Evolutionary conservation across 176 grass and related monocot genomes (phyloP).

Genomic region (Pharus latifolius): DNA sequence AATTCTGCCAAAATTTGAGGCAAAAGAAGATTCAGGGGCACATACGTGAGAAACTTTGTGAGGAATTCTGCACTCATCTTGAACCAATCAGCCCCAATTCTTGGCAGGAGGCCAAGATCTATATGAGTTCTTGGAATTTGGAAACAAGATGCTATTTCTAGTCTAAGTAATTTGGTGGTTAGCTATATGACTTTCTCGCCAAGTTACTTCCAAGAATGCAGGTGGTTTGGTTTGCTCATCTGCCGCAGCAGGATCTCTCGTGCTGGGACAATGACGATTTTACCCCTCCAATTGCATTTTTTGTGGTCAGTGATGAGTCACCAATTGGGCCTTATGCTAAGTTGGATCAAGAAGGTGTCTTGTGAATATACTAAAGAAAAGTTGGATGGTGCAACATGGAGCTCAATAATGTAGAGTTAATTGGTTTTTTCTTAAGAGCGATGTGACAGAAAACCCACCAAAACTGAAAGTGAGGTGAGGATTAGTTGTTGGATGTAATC

Average conservation of each 20-base stretch:
- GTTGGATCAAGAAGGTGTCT: neutral
- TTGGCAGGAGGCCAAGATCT: neutral
- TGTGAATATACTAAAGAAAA: slow-evolving; percentile 24
- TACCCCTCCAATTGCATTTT: neutral
- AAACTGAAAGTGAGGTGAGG: neutral
- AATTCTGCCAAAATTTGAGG: slow-evolving; percentile 3
- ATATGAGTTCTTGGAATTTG: neutral
- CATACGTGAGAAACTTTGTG: slow-evolving; percentile 74
- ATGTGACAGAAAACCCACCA: slow-evolving; percentile 15
- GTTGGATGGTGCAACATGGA: neutral
- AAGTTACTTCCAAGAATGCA: neutral
- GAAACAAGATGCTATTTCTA: neutral
- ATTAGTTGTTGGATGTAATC: neutral
- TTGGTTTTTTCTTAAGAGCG: neutral
- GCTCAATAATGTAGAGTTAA: neutral
- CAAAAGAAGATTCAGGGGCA: neutral
- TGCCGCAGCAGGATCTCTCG: neutral
- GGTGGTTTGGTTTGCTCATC: slow-evolving; percentile 23
- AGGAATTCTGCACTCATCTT: slow-evolving; percentile 57
- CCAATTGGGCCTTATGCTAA: neutral
- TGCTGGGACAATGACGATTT: neutral
- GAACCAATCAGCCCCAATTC: neutral
- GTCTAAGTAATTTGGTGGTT: neutral
- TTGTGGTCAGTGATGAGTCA: neutral
- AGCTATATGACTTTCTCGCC: slow-evolving; percentile 5